Evolutionary conservation across 108 stramenopile genomes (phyloP).

Genomic region (Discostella pseudostelligera): DNA sequence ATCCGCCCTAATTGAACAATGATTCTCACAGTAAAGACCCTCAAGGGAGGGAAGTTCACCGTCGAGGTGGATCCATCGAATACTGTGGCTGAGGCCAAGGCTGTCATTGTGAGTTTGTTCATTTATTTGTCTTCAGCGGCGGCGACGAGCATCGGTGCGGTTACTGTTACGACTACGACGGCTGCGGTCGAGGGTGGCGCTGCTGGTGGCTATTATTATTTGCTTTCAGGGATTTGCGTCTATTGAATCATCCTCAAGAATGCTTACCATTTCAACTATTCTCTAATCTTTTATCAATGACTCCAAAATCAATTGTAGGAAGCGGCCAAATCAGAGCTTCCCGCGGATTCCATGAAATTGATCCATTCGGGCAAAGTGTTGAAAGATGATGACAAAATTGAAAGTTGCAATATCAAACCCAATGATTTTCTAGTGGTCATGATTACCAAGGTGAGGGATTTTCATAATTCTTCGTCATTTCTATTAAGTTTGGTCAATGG

Average conservation of each 20-base stretch:
- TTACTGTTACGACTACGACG: no score
- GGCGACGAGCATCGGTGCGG: not conserved
- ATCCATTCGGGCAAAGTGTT: slow-evolving; percentile 97
- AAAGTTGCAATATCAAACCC: slow-evolving; percentile 75
- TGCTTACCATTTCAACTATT: no score
- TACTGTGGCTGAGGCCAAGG: slow-evolving; percentile 71
- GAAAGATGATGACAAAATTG: slow-evolving; percentile 88
- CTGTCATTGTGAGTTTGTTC: slow-evolving; percentile 66
- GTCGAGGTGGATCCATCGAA: slow-evolving; percentile 71
- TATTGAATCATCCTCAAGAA: no score
- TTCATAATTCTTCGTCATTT: not conserved
- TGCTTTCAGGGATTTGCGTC: no score
- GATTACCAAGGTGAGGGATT: slow-evolving; percentile 79
- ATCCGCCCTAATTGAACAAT: slow-evolving; percentile 24
- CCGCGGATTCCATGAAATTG: slow-evolving; percentile 83
- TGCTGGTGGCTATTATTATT: no score
- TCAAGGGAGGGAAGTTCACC: slow-evolving; percentile 84
- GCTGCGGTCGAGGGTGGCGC: no score
- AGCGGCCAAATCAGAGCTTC: slow-evolving; percentile 68
- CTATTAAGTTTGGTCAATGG: not conserved
- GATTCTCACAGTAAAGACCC: slow-evolving; percentile 86
- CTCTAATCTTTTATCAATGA: not conserved
- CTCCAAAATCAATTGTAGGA: slow-evolving; percentile 41
- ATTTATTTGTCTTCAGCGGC: not conserved
- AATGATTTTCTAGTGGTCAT: slow-evolving; percentile 96